phyloP scores from a whole-genome alignment of 140 eudicot genomes.

The Eryngium alpinum region DNA sequence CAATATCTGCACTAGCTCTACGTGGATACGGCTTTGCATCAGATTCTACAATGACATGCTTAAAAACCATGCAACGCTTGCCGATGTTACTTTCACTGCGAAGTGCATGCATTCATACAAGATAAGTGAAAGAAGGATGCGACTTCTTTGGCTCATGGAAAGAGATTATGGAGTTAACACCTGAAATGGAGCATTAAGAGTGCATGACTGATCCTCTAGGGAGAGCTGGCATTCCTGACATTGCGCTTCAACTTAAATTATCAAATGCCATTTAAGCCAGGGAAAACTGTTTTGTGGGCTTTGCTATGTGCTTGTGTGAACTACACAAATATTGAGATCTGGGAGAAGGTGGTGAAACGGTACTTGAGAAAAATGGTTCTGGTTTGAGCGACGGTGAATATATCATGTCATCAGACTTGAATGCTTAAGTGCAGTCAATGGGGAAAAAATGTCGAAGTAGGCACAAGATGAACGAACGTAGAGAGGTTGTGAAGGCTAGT shows the following conservation, averaged over 20 bases:
- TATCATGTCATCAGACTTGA: slow-evolving; percentile 46
- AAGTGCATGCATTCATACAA: slow-evolving; percentile 50
- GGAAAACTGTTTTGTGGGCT: slow-evolving; percentile 43
- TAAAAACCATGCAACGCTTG: slow-evolving; percentile 24
- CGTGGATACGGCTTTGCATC: slow-evolving; percentile 42
- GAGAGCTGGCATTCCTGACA: slow-evolving; percentile 41
- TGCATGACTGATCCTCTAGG: slow-evolving; percentile 57
- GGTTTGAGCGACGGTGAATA: slow-evolving; percentile 41
- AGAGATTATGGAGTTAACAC: slow-evolving; percentile 20
- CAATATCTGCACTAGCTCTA: slow-evolving; percentile 40
- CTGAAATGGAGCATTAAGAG: slow-evolving; percentile 32
- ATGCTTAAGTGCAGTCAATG: slow-evolving; percentile 34
- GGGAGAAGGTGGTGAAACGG: slow-evolving; percentile 36
- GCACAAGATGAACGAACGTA: slow-evolving; percentile 45
- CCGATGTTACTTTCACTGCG: slow-evolving; percentile 45
- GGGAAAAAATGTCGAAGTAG: slow-evolving; percentile 44
- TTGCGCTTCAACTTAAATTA: slow-evolving; percentile 28
- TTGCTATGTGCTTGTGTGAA: slow-evolving; percentile 53
- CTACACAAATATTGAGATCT: slow-evolving; percentile 36
- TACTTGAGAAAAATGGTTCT: slow-evolving; percentile 12
- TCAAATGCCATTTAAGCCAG: slow-evolving; percentile 47
- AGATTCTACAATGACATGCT: slow-evolving; percentile 33
- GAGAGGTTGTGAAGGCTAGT: slow-evolving; percentile 36
- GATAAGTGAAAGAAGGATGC: slow-evolving; percentile 35
- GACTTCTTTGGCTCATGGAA: slow-evolving; percentile 33